Base-by-base conservation (phyloP, 2,329 filamentous ascomycete species). In the Pezicula rhizophila region DNA sequence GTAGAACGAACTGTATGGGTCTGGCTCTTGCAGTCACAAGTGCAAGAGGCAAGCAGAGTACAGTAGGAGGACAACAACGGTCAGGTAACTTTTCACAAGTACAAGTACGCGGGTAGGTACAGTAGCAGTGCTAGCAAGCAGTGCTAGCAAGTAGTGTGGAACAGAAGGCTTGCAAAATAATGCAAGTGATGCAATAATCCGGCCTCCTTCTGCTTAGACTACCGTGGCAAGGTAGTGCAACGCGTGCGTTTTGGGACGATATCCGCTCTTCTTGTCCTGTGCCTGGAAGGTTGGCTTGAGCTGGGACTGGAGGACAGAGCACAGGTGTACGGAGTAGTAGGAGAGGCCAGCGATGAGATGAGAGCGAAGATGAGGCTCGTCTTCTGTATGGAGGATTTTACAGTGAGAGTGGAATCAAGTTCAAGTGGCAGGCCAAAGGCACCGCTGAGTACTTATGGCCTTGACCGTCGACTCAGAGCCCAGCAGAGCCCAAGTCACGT, bases 211-310 rank as follows among this genome's bases (percentile, higher is more conserved):
- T 31, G 28, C 28, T 31, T 31, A 12, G 28, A 31, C 8, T 10
- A 31, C 28, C 23, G 23, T 23, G 28, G 8, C 11, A 31, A 10
- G 28, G 28, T 31, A 31, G 28, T 12, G 7, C 28, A 31, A 31
- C 8, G 28, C 8, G 11, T 31, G 28, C 11, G 28, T 31, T 12
- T 31, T 31, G 28, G 28, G 28, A 31, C 23, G 23, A 7, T 23
- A 31, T 31, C 28, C 12, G 8, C 8, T 31, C 28, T 31, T 31
- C 28, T 31, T 31, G 28, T 31, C 28, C 28, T 31, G 28, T 31
- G 26, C 26, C 26, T 31, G 26, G 44, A 47, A 39, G 48, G 31
- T 20, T 45, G 43, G 43, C n/a, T 18, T 40, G 38, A 14, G 38
- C 20, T 23, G 20, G 38, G n/a, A n/a, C n/a, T n/a, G 45, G 41